Conservation (phyloP, 352 stramenopile genomes). For the Phytophthora ramorum region DNA sequence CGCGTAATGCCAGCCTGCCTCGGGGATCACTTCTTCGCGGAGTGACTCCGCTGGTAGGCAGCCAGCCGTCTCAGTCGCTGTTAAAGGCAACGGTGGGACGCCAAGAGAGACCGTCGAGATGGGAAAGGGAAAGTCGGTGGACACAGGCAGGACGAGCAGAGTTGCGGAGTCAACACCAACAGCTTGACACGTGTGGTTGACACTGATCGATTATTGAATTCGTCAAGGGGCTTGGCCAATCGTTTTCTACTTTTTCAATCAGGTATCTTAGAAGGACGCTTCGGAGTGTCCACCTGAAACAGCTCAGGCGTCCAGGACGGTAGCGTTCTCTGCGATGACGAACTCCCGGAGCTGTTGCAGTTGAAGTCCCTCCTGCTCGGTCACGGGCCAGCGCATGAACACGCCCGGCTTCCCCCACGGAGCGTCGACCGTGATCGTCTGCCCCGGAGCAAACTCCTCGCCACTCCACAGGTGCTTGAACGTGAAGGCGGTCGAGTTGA, state of each 20-base stretch:
- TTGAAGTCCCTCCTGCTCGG: slow-evolving; percentile 30
- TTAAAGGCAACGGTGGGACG: slow-evolving; percentile 12
- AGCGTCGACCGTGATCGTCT: slow-evolving; percentile 29
- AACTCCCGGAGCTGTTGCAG: slow-evolving; percentile 30
- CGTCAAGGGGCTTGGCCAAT: not conserved
- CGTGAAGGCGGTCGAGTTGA: slow-evolving; percentile 22
- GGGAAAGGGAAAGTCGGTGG: slow-evolving; percentile 31
- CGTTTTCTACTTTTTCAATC: not conserved
- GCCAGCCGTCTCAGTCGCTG: slow-evolving; percentile 1
- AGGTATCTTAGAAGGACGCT: not conserved
- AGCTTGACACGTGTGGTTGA: slow-evolving; percentile 2
- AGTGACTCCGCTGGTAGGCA: slow-evolving; percentile 13
- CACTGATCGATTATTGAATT: slow-evolving; percentile 12
- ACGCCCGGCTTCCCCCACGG: slow-evolving; percentile 29
- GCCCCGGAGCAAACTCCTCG: slow-evolving; percentile 18
- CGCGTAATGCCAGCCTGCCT: slow-evolving; percentile 12
- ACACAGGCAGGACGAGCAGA: slow-evolving; percentile 9
- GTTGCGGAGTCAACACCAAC: slow-evolving; percentile 21
- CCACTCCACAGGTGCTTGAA: slow-evolving; percentile 36
- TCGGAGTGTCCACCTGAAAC: slow-evolving; percentile 8
- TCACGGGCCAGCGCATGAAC: slow-evolving; percentile 39
- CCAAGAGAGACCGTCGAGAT: slow-evolving; percentile 31
- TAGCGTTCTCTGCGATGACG: slow-evolving; percentile 27
- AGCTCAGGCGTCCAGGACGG: slow-evolving; percentile 7
- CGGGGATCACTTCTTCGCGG: slow-evolving; percentile 11